Percentiles rank a stretch among this genome's conserved stretches.
Conservation (phyloP, 371 early-diverging fungal species). For the Mucor lusitanicus region DNA sequence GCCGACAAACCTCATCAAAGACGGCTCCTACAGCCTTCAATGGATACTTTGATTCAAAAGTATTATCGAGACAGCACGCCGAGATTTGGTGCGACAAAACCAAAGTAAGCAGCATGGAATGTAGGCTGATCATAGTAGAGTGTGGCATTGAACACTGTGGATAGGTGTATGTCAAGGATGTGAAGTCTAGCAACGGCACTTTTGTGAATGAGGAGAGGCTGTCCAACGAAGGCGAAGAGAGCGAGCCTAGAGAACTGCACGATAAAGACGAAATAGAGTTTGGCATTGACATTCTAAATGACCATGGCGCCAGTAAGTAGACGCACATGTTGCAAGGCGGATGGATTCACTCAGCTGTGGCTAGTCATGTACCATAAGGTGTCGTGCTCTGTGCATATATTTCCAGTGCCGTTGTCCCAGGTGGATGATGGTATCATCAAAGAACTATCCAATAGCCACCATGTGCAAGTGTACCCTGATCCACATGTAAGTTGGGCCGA, state of each 20-base stretch:
- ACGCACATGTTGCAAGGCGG: neutral
- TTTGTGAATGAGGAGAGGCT: conserved; percentile 81
- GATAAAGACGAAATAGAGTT: conserved; percentile 77
- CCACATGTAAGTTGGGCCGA: neutral
- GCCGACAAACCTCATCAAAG: conserved; percentile 73
- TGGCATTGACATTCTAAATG: conserved; percentile 84
- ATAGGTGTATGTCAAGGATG: conserved; percentile 76
- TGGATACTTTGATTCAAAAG: conserved; percentile 89
- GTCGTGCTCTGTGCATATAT: conserved; percentile 57
- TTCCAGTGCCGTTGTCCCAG: conserved; percentile 39
- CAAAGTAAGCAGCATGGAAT: conserved; percentile 49
- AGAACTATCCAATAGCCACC: conserved; percentile 13
- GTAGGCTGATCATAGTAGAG: too few species aligned
- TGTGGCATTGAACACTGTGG: neutral
- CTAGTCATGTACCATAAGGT: conserved; percentile 75
- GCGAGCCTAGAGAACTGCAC: conserved; percentile 63
- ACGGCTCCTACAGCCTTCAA: conserved; percentile 67
- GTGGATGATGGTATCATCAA: conserved; percentile 33
- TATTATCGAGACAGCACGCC: conserved; percentile 81
- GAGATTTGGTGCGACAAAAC: conserved; percentile 76
- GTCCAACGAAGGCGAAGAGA: conserved; percentile 69
- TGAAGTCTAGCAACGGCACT: conserved; percentile 86
- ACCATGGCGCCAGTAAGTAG: conserved; percentile 48
- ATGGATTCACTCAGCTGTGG: neutral
- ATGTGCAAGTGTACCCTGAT: conserved; percentile 11